Conservation (phyloP, 345 rosid genomes). For the Adansonia digitata region DNA sequence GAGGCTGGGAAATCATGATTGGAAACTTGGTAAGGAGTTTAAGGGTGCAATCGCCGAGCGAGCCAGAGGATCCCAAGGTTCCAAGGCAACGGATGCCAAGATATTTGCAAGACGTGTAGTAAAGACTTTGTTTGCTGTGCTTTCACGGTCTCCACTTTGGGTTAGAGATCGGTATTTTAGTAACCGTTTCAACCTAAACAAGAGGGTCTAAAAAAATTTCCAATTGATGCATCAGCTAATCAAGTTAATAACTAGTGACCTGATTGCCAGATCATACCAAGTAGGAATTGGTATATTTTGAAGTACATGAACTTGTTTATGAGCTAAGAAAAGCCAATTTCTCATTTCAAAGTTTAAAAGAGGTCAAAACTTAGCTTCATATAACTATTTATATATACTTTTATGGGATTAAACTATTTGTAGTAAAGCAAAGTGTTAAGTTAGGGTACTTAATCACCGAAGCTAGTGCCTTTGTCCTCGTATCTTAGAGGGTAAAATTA, state of each 20-base stretch:
- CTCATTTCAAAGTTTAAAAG: neutral
- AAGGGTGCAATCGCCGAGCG: slow-evolving; percentile 47
- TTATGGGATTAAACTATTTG: neutral
- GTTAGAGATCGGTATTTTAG: slow-evolving; percentile 48
- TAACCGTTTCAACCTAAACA: slow-evolving; percentile 31
- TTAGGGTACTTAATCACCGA: neutral
- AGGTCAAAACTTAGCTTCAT: neutral
- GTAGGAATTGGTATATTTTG: neutral
- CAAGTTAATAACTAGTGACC: neutral
- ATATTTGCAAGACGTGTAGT: slow-evolving; percentile 53
- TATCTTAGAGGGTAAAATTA: neutral
- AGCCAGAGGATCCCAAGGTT: slow-evolving; percentile 47
- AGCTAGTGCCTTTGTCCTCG: neutral
- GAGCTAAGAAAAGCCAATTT: no score
- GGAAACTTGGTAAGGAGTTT: slow-evolving; percentile 53
- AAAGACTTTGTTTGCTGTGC: slow-evolving; percentile 35
- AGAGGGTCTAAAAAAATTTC: slow-evolving; percentile 19
- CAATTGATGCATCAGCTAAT: neutral
- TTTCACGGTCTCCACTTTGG: slow-evolving; percentile 57
- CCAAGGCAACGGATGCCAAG: slow-evolving; percentile 36
- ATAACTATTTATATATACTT: no score
- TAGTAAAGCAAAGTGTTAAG: neutral
- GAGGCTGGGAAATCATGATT: slow-evolving; percentile 30
- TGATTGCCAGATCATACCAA: neutral
- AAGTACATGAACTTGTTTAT: neutral